These are phyloP conservation scores for Lunasporangiospora selenospora DNA, from an alignment of 192 early-diverging fungal species.

Conservation along the genomic window DNA sequence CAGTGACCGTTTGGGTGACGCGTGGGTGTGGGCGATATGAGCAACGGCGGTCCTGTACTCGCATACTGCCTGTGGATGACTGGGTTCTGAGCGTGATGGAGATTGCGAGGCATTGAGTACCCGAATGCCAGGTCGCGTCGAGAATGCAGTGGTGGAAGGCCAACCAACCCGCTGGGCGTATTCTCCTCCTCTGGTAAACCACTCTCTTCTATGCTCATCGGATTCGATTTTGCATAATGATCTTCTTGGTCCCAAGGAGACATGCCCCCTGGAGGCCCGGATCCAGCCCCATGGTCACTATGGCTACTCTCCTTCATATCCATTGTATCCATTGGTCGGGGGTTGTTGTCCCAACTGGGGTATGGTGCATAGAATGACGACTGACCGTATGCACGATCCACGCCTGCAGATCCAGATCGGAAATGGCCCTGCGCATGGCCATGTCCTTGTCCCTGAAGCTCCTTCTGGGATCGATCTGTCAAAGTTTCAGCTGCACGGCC, in stretches of 20 bases:
- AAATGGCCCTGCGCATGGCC: too few species aligned
- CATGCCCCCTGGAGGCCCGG: not conserved
- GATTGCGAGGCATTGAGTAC: not conserved
- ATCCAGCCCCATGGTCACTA: not conserved
- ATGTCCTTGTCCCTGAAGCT: too few species aligned
- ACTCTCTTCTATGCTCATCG: too few species aligned
- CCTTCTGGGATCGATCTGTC: too few species aligned
- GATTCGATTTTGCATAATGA: too few species aligned
- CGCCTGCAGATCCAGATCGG: too few species aligned
- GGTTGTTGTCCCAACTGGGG: too few species aligned
- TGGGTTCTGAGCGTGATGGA: not conserved
- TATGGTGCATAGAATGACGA: too few species aligned
- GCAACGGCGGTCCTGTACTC: not conserved
- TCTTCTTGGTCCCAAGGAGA: too few species aligned
- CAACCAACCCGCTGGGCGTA: slow-evolving; percentile 26
- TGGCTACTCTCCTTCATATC: not conserved
- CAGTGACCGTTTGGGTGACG: slow-evolving; percentile 8
- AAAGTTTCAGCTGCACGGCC: too few species aligned
- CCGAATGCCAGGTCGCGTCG: not conserved
- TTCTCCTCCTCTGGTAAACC: slow-evolving; percentile 4
- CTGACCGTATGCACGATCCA: too few species aligned
- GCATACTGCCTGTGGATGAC: not conserved
- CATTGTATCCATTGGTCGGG: not conserved
- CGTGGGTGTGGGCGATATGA: not conserved
- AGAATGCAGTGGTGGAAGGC: not conserved